These are phyloP conservation scores for Aspergillus sp. DNA, from an alignment of 2,329 filamentous ascomycete genomes.

Conservation along the genomic window DNA sequence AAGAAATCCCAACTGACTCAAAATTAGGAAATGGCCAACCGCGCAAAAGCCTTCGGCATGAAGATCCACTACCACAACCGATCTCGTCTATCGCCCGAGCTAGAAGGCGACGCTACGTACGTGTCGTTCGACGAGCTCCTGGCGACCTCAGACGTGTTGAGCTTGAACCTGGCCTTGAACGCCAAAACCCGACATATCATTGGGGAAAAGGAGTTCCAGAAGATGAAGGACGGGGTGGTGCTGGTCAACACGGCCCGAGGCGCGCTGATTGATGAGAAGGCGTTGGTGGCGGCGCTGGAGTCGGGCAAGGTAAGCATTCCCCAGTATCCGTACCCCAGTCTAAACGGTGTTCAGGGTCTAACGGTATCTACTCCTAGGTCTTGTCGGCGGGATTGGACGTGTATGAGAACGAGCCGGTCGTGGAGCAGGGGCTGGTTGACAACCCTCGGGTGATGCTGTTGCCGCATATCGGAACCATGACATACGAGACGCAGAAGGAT, in stretches of 20 bases:
- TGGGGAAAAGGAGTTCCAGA: constrained; percentile 43
- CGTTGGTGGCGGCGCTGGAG: constrained; percentile 45
- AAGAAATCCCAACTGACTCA: not conserved
- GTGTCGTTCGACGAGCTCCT: constrained; percentile 48
- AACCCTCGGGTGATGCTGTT: constrained; percentile 52
- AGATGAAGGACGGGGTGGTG: constrained; percentile 47
- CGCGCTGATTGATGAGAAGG: constrained; percentile 48
- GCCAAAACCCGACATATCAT: constrained; percentile 48
- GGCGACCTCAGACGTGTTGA: constrained; percentile 47
- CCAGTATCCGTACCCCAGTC: not conserved
- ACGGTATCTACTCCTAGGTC: constrained; percentile 27
- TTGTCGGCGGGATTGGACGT: constrained; percentile 47
- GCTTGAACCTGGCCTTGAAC: constrained; percentile 47
- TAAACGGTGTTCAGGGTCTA: not conserved
- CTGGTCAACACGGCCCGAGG: constrained; percentile 48
- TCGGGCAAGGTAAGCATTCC: constrained; percentile 40
- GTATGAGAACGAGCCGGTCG: constrained; percentile 47
- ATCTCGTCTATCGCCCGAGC: constrained; percentile 39
- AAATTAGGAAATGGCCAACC: constrained; percentile 44
- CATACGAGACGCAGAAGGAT: constrained; percentile 60
- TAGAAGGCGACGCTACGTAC: constrained; percentile 44
- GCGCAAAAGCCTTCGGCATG: constrained; percentile 48
- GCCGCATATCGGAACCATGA: constrained; percentile 61
- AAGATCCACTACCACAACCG: constrained; percentile 50
- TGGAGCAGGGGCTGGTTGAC: constrained; percentile 49